Evolutionary conservation across 2,329 filamentous ascomycete species (phyloP), one percentile per base, ranked within the genome.

Genomic region (Pseudogymnoascus sp.): DNA sequence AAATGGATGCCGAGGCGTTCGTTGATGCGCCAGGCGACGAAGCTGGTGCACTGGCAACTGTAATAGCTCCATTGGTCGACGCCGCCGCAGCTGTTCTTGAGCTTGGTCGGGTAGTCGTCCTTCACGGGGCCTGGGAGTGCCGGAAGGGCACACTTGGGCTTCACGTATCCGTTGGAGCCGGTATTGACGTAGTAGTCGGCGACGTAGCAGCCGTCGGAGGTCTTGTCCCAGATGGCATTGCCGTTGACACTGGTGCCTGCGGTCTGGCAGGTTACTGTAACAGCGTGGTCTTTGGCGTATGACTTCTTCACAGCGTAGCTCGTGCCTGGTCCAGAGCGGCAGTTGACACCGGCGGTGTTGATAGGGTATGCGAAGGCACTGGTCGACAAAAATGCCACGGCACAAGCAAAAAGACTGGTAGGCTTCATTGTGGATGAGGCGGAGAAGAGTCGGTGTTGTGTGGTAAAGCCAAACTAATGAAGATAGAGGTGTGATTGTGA

Each of bases 141-240:
- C 26, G 26, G 24, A 7, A n/a, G 24, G 6, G 10, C 41, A 29
- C 57, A 59, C 57, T 59, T 41, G 13, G 33, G 33, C 35, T 37
- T 59, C 13, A 59, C 57, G 7, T 37, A 37, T 9, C 57, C 57
- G 8, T 41, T 59, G 57, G 35, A 26, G 15, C 68, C 68, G 21
- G 68, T 70, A 47, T 67, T 67, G 21, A 70, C 67, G 35, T 69
- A 70, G 66, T 69, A 69, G 60, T 70, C 68, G 26, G 66, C 61
- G 15, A 70, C 68, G 24, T 69, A 69, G 64, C 68, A 70, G 54
- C 64, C 64, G 62, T 70, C 68, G 11, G 65, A 61, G 5, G 68
- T 70, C 60, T 69, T 69, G 62, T 68, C 68, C 68, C 68, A 70
- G 36, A 70, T 63, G 4, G 26, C 59, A 59, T 66, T 65, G 6